A percentile compares a stretch with the other conserved stretches of the same genome.
These are phyloP conservation scores for Melaleuca quinquenervia DNA, from an alignment of 345 rosid species.

Conservation along the genomic window DNA sequence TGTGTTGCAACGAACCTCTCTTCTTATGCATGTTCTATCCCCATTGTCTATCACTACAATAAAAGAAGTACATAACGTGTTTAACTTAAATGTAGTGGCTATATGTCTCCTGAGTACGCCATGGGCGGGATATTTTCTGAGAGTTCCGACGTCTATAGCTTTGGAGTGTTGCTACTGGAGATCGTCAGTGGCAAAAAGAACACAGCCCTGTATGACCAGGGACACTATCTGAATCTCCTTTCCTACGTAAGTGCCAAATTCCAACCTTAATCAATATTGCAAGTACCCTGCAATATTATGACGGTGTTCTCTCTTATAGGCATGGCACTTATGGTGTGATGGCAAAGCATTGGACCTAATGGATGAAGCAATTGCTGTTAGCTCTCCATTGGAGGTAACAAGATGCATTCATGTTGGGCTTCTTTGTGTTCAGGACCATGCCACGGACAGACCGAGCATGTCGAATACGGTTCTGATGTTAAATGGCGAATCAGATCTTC, in stretches of 20 bases:
- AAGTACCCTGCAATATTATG: not conserved
- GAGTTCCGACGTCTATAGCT: conserved; percentile 7
- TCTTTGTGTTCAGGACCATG: conserved; percentile 23
- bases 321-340: not conserved
- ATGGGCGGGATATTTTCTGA: not conserved
- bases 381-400: not conserved
- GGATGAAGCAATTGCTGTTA: not conserved
- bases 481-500: not conserved
- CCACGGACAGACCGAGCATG: conserved; percentile 18
- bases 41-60: not conserved
- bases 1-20: no score
- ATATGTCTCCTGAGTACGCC: conserved; percentile 15
- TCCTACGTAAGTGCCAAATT: conserved; percentile 2
- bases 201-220: not conserved
- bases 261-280: no score
- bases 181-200: conserved; percentile 9
- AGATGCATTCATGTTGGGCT: not conserved
- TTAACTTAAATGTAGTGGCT: not conserved
- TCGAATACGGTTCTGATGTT: not conserved
- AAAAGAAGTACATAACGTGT: not conserved
- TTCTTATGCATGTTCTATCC: not conserved
- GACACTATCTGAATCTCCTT: not conserved
- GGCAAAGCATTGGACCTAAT: not conserved
- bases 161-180: conserved; percentile 13
- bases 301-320: not conserved